Base-by-base conservation (phyloP, 139 green algal genomes). In the Pleodorina starrii region DNA sequence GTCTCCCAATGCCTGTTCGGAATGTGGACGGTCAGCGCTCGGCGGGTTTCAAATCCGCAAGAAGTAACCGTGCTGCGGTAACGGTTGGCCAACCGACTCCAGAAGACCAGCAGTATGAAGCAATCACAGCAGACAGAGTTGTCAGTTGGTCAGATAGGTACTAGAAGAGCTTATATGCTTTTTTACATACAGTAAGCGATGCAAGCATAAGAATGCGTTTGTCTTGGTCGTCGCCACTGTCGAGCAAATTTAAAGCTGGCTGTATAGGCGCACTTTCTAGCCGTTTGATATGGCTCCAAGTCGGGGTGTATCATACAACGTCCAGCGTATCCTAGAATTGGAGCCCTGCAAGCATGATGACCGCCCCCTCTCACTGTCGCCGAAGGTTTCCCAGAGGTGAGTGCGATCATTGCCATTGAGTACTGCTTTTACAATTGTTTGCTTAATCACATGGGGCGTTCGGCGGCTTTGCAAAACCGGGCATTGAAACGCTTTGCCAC, bases 341-440 rank as follows among this genome's bases (percentile, higher is more conserved):
- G 69, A 77, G 69, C 69, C 69, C n/a, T 77, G 69, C 69, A 77
- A 77, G 69, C 69, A 11, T 77, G n/a, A 48, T 46, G 25, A 10
- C 16, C 1, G 7, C 19, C 36, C 40, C 17, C 69, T 48, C 3
- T 27, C 40, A 48, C 69, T 48, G 35, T 27, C 40, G 2, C 1
- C 1, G 35, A 25, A 48, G 17, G 1, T 77, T 25, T 9, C 36
- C 1, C 69, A 50, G 35, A 50, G 69, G 69, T 77, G 40, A 9
- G 69, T 4, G 32, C n/a, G n/a, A n/a, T n/a, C n/a, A n/a, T n/a
- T n/a, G n/a, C n/a, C n/a, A n/a, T n/a, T n/a, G 17, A 7, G 7
- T 73, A 73, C 29, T 27, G 63, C 5, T 73, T 73, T 73, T 11
- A 38, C 32, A 16, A 35, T 40, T 36, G 63, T 11, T 38, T 40